phyloP scores from a whole-genome alignment of 1,139 yeast species.

The Debaryomyces robertsiae region DNA sequence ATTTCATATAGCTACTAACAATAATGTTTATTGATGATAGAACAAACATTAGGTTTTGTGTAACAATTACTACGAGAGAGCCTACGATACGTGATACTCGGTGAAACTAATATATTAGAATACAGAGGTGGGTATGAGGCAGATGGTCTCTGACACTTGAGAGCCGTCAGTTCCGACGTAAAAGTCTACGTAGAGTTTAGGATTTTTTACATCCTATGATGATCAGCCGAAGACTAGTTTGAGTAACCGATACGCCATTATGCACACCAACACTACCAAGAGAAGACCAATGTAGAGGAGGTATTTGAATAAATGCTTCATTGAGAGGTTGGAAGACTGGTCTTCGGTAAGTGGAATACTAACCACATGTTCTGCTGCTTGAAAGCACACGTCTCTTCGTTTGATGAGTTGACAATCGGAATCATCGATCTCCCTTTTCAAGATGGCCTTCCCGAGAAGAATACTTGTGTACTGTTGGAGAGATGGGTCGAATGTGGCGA shows the following conservation, averaged over 20 bases:
- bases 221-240: slow-evolving; percentile 18
- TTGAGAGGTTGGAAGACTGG: slow-evolving; percentile 21
- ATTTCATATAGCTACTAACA: background rate
- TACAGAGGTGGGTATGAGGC: no score
- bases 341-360: slow-evolving; percentile 45
- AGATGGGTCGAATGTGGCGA: slow-evolving; percentile 37
- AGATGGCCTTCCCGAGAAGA: slow-evolving; percentile 45
- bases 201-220: no score
- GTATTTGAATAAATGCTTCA: slow-evolving; percentile 26
- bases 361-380: slow-evolving; percentile 48
- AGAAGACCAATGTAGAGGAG: slow-evolving; percentile 24
- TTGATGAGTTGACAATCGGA: slow-evolving; percentile 38
- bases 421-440: slow-evolving; percentile 36
- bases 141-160: no score
- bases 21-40: slow-evolving; percentile 5
- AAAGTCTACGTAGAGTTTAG: no score
- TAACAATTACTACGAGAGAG: background rate
- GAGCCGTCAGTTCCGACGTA: no score
- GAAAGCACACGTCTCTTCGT: slow-evolving; percentile 44
- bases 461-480: slow-evolving; percentile 41
- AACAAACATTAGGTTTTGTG: slow-evolving; percentile 5
- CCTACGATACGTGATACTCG: background rate
- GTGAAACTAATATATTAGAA: no score
- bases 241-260: slow-evolving; percentile 29
- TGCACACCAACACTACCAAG: slow-evolving; percentile 22